These are phyloP conservation scores for Xylaria scruposa DNA, from an alignment of 495 filamentous ascomycete species.

Conservation along the genomic window DNA sequence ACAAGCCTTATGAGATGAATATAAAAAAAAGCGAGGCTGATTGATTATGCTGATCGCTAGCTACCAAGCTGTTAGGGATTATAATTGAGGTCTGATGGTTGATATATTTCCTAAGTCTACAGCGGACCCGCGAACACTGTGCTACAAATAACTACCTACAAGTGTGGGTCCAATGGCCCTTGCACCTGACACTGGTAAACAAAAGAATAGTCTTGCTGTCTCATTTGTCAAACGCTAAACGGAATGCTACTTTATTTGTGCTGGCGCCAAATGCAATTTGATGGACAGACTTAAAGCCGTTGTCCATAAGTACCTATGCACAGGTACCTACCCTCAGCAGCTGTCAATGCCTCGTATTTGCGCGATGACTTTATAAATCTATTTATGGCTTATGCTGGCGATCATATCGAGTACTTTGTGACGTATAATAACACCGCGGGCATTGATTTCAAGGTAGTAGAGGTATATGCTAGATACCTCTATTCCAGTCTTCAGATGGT, in stretches of 20 bases:
- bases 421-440: not conserved
- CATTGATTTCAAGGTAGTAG: not conserved
- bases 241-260: conserved; percentile 1
- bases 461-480: not conserved
- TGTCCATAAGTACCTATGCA: not conserved
- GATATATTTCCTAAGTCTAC: not conserved
- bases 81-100: not conserved
- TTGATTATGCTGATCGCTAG: too few species aligned
- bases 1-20: too few species aligned
- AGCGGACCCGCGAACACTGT: too few species aligned
- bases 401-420: not conserved
- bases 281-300: not conserved
- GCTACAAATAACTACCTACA: too few species aligned
- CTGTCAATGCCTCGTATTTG: not conserved
- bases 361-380: not conserved
- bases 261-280: not conserved
- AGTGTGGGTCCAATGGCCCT: too few species aligned
- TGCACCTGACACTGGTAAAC: not conserved
- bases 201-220: not conserved
- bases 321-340: not conserved
- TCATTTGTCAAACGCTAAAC: conserved; percentile 12
- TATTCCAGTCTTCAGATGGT: not conserved
- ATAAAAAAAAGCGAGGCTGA: too few species aligned
- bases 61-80: too few species aligned
- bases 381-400: not conserved